Conservation (phyloP, 148 eudicot species). For the Amaranthus palmeri region DNA sequence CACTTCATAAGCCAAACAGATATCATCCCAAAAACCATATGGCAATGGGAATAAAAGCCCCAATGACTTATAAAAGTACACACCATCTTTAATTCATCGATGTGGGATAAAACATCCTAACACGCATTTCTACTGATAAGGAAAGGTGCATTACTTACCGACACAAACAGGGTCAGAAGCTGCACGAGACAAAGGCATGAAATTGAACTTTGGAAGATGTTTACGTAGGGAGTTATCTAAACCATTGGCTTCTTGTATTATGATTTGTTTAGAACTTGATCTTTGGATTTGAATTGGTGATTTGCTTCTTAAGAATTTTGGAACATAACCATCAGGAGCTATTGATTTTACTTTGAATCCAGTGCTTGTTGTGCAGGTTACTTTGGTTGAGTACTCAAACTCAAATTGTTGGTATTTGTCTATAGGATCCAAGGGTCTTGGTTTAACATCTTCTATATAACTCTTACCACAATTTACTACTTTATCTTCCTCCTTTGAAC, state of each 20-base stretch:
- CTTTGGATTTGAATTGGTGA: slow-evolving; percentile 6
- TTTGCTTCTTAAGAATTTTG: slow-evolving; percentile 34
- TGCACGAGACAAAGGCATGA: slow-evolving; percentile 20
- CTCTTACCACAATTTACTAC: slow-evolving; percentile 31
- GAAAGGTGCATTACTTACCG: neutral
- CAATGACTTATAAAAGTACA: too few species aligned
- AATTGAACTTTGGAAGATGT: slow-evolving; percentile 39
- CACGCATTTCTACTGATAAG: too few species aligned
- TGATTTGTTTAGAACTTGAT: slow-evolving; percentile 28
- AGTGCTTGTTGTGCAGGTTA: slow-evolving; percentile 16
- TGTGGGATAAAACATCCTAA: too few species aligned
- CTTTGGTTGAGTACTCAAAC: slow-evolving; percentile 32
- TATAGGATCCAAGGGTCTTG: slow-evolving; percentile 46
- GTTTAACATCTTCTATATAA: slow-evolving; percentile 32
- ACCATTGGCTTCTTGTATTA: slow-evolving; percentile 43
- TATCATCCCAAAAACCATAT: too few species aligned
- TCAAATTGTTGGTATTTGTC: slow-evolving; percentile 53
- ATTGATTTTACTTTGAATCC: slow-evolving; percentile 39
- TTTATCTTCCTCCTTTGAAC: slow-evolving; percentile 54
- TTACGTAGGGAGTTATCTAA: slow-evolving; percentile 41
- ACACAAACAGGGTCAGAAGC: slow-evolving; percentile 17
- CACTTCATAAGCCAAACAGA: too few species aligned
- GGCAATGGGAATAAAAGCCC: too few species aligned
- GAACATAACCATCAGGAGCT: slow-evolving; percentile 47
- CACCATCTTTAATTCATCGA: too few species aligned